These are phyloP conservation scores for Aphanomyces stellatus DNA, from an alignment of 352 stramenopile genomes.

Conservation along the genomic window DNA sequence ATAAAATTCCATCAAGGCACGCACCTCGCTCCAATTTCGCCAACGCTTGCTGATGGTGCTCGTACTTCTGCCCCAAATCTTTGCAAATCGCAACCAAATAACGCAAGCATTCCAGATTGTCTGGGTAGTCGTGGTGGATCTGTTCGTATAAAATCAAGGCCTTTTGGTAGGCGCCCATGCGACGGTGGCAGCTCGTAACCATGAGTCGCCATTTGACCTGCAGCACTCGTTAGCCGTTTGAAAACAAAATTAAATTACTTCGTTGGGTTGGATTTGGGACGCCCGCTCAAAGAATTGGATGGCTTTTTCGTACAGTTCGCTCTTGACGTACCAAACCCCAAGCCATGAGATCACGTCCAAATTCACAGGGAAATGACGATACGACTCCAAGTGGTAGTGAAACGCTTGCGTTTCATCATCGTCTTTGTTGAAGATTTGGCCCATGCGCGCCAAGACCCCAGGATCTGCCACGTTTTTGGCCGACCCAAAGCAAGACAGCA, in stretches of 20 bases:
- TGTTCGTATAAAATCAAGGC: constrained; percentile 92
- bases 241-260: constrained; percentile 24
- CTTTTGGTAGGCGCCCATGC: constrained; percentile 88
- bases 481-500: constrained; percentile 85
- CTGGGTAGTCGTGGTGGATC: constrained; percentile 90
- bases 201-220: constrained; percentile 94
- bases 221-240: not conserved
- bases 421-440: constrained; percentile 92
- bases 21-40: constrained; percentile 74
- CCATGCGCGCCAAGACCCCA: constrained; percentile 79
- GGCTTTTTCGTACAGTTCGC: constrained; percentile 94
- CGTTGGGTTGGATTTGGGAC: constrained; percentile 89
- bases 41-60: constrained; percentile 89
- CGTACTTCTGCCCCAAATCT: constrained; percentile 86
- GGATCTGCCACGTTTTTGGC: constrained; percentile 66
- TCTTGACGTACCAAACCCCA: constrained; percentile 95
- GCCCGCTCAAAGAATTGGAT: constrained; percentile 95
- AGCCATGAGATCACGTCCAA: constrained; percentile 96
- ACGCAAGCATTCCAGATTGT: constrained; percentile 89
- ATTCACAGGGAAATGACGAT: constrained; percentile 92
- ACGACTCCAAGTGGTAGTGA: constrained; percentile 94
- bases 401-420: constrained; percentile 92
- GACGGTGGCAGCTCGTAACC: constrained; percentile 93
- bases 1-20: not conserved
- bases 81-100: constrained; percentile 93